Base-by-base conservation (phyloP, 371 early-diverging fungal species). In the Entomophthora muscae region DNA sequence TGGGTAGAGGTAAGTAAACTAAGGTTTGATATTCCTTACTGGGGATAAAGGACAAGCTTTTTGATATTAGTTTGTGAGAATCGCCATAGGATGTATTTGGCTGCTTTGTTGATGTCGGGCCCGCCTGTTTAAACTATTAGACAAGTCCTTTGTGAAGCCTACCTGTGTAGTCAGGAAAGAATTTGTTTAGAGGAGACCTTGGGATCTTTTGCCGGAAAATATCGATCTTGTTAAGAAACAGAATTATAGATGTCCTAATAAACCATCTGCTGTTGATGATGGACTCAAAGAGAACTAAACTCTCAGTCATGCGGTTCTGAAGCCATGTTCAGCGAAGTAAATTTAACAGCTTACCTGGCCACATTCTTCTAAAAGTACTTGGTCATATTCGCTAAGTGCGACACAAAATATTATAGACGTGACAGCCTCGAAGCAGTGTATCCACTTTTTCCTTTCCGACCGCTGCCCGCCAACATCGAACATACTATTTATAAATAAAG, bases 381-480 rank as follows among this genome's bases (percentile, higher is more conserved):
- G 90, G 66, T 83, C 90, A 70, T 82, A 88, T 70, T 79, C 87
- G 69, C 77, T 78, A 32, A 83, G 72, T 28, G 85, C 88, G 61
- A 82, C 86, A 70, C 77, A 84, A 72, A 79, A 88, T n/a, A 81
- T 88, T 67, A 80, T 87, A 58, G 75, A 80, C 53, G 78, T 91
- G 22, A 87, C 91, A 51, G 78, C 76, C 76, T 91, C 84, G 75
- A 93, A 88, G 68, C 92, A 94, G 66, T 93, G 94, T 63, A 90
- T 88, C 97, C 97, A 95, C 72, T 93, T 93, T 69, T 90, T 93
- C 57, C 97, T 79, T 71, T 91, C 91, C 23, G 88, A 86, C 53
- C 91, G 77, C 57, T 86, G 88, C 1, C 86, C 86, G 13, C 87
- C 86, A 0, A 87, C 87, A 69, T 87, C 87, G 68, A 85, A 84